Evolutionary conservation across 768 basidiomycete species (phyloP).

Genomic region (Termitomyces sp.): DNA sequence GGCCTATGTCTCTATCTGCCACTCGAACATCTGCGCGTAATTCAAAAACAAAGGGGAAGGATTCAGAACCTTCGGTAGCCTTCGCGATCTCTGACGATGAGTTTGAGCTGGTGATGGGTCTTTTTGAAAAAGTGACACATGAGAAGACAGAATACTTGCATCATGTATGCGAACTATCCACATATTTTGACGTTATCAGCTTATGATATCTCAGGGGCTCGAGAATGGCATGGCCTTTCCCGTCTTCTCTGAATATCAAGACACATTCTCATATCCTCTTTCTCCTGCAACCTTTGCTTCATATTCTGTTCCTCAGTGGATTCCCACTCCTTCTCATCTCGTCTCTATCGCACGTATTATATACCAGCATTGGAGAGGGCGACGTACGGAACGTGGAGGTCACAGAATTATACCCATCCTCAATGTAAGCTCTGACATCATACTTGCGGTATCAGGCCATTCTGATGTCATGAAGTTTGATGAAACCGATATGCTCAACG

Average conservation of each 20-base stretch:
- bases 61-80: slow-evolving; percentile 61
- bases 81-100: slow-evolving; percentile 80
- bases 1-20: not conserved
- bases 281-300: slow-evolving; percentile 63
- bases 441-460: not conserved
- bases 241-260: slow-evolving; percentile 71
- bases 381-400: slow-evolving; percentile 76
- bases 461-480: not conserved
- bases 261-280: slow-evolving; percentile 60
- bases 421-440: slow-evolving; percentile 56
- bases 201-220: slow-evolving; percentile 40
- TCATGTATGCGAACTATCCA: slow-evolving; percentile 53
- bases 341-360: slow-evolving; percentile 65
- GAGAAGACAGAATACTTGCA: slow-evolving; percentile 88
- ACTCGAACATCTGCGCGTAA: not conserved
- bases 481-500: slow-evolving; percentile 32
- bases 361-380: slow-evolving; percentile 89
- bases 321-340: slow-evolving; percentile 63
- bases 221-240: slow-evolving; percentile 69
- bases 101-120: slow-evolving; percentile 92
- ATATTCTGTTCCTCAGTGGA: slow-evolving; percentile 62
- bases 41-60: slow-evolving; percentile 76
- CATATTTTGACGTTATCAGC: not conserved
- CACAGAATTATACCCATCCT: slow-evolving; percentile 83
- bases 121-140: slow-evolving; percentile 88